Percentiles rank a stretch among this genome's conserved stretches.
Conservation (phyloP, 257 asterid genomes). For the Gardenia jasminoides region DNA sequence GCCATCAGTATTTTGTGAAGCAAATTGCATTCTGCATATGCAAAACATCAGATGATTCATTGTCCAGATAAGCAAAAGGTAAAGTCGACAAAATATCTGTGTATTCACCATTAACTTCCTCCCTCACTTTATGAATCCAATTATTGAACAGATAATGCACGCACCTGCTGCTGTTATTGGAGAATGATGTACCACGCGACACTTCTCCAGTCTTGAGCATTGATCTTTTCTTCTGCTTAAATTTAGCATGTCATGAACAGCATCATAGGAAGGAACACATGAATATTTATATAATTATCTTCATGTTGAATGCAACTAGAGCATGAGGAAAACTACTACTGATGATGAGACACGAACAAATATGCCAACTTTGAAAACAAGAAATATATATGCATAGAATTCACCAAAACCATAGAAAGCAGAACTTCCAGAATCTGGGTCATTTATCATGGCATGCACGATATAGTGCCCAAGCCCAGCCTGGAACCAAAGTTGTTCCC, state of each 20-base stretch:
- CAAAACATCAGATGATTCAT: constrained; percentile 15
- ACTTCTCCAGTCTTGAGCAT: constrained; percentile 55
- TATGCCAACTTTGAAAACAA: background rate
- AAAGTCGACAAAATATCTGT: background rate
- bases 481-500: background rate
- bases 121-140: constrained; percentile 2
- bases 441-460: background rate
- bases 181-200: constrained; percentile 58
- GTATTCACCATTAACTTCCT: background rate
- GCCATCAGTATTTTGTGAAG: constrained; percentile 42
- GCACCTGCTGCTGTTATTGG: constrained; percentile 71
- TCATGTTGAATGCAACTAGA: background rate
- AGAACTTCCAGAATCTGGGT: background rate
- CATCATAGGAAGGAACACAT: background rate
- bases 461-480: background rate
- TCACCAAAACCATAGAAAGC: background rate
- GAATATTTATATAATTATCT: background rate
- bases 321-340: background rate
- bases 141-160: constrained; percentile 4
- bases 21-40: constrained; percentile 49
- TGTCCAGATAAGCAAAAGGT: background rate
- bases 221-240: constrained; percentile 75
- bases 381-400: background rate
- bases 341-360: background rate
- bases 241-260: constrained; percentile 28